Base-by-base conservation (phyloP, 495 filamentous ascomycete species). In the Cairneyella variabilis region DNA sequence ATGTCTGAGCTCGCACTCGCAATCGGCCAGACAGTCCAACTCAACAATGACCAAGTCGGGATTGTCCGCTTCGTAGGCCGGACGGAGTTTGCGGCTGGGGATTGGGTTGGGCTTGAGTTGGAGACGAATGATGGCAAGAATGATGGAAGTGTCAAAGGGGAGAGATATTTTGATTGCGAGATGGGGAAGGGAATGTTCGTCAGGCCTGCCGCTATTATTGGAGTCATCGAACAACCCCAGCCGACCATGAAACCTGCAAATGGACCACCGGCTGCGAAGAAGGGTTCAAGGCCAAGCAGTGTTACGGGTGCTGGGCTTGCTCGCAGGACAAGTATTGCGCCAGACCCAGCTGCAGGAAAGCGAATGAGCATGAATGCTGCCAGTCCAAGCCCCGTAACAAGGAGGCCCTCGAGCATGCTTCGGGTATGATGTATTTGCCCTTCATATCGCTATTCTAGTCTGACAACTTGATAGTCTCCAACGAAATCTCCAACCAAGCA, bases 51-150 rank as follows among this genome's bases (percentile, higher is more conserved):
- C 63, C 86, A 85, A 56, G 76, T 76, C 49, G 93, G 76, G 60
- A 83, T 78, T 53, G 77, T 97, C 39, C 88, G 89, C 61, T 98
- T 84, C 67, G 69, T 89, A 54, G 93, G 93, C 56, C 73, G 76
- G 39, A 88, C 91, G 22, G 70, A 79, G 54, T 96, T 97, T 68
- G 82, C 89, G 27, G 64, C 67, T 3, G 95, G 91, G 48, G 85
- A 89, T 23, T 98, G 92, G 90, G 73, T 96, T 46, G 93, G 93
- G 46, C 77, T 97, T 40, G 91, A 96, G 76, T 79, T 98, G 53
- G 83, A 88, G 36, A 86, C 86, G 30, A 72, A 81, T n/a, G 78
- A 75, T 10, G 93, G 93, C 10, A 97, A 98, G 71, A 97, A 98
- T 62, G 90, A 98, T 76, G 93, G 93, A 58, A 82, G 85, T 25